These are phyloP conservation scores for Letharia lupina DNA, from an alignment of 495 filamentous ascomycete species.

Conservation along the genomic window DNA sequence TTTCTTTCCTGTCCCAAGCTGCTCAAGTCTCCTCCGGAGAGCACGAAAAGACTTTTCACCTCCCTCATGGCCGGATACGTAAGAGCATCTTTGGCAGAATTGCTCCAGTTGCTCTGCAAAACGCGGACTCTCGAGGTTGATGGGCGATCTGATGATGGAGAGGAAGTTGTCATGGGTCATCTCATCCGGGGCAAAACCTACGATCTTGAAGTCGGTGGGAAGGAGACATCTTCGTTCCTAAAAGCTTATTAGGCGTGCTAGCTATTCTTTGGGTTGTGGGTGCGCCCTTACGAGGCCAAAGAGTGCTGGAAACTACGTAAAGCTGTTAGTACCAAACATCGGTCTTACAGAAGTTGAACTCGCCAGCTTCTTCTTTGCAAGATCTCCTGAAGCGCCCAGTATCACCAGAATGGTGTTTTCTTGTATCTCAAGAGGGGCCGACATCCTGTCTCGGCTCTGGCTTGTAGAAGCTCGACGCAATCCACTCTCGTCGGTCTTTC, in stretches of 20 bases:
- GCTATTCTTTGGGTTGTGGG: too few relatives aligned
- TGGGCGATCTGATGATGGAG: slow-evolving; percentile 14
- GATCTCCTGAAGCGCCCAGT: slow-evolving; percentile 25
- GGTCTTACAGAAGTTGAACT: background rate
- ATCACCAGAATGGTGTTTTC: slow-evolving; percentile 22
- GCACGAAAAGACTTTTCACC: slow-evolving; percentile 23
- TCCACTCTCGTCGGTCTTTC: background rate
- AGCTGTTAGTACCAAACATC: background rate
- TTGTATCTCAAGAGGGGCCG: slow-evolving; percentile 9
- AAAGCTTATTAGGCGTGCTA: background rate
- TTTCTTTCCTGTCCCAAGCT: slow-evolving; percentile 19
- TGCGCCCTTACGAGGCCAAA: slow-evolving; percentile 23
- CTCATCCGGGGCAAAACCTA: slow-evolving; percentile 23
- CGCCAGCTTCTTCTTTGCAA: slow-evolving; percentile 26
- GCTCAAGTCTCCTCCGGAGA: slow-evolving; percentile 17
- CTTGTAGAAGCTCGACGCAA: background rate
- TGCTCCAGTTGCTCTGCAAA: slow-evolving; percentile 21
- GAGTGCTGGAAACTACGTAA: slow-evolving; percentile 22
- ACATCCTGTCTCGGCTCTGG: slow-evolving; percentile 2
- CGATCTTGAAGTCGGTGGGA: slow-evolving; percentile 19
- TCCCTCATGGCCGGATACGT: slow-evolving; percentile 23
- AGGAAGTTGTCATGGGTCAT: slow-evolving; percentile 22
- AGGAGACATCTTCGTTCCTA: slow-evolving; percentile 22
- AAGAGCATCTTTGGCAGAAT: slow-evolving; percentile 22
- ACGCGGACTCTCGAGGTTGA: slow-evolving; percentile 19